phyloP scores from a whole-genome alignment of 2,329 filamentous ascomycete species.

The Fusarium protoensiforme region DNA sequence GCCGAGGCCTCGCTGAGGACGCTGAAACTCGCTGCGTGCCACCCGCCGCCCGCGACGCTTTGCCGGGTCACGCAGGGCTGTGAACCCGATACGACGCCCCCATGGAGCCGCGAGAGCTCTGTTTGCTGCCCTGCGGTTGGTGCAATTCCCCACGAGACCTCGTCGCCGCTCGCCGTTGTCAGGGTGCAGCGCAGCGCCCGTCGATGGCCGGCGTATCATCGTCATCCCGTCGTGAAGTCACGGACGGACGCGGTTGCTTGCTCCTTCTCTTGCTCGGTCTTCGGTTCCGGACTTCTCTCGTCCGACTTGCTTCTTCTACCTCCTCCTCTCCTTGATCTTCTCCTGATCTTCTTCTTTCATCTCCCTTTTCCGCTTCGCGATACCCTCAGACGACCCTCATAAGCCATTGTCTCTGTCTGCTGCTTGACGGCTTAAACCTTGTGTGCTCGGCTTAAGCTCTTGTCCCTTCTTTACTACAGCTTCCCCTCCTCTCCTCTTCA shows the following conservation, averaged over 20 bases:
- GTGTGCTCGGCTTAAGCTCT: slow-evolving; percentile 24
- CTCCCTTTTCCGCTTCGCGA: slow-evolving; percentile 21
- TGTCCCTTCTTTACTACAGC: slow-evolving; percentile 13
- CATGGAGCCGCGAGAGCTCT: slow-evolving; percentile 19
- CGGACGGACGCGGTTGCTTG: slow-evolving; percentile 26
- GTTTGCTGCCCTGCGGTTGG: slow-evolving; percentile 24
- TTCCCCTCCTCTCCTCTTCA: slow-evolving; percentile 16
- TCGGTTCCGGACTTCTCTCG: slow-evolving; percentile 29
- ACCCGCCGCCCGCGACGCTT: background rate
- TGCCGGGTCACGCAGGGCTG: slow-evolving; percentile 37
- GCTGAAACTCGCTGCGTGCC: background rate
- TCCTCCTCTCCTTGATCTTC: slow-evolving; percentile 10
- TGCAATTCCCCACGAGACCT: slow-evolving; percentile 33
- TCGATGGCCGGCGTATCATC: slow-evolving; percentile 40
- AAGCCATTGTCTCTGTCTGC: slow-evolving; percentile 3
- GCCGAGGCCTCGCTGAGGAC: background rate
- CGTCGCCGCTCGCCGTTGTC: slow-evolving; percentile 16
- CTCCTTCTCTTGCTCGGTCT: slow-evolving; percentile 20
- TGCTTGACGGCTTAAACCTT: slow-evolving; percentile 26
- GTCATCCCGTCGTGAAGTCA: slow-evolving; percentile 37
- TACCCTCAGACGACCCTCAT: slow-evolving; percentile 33
- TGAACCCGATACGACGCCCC: slow-evolving; percentile 33
- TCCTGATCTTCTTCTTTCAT: slow-evolving; percentile 16
- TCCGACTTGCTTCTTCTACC: slow-evolving; percentile 26
- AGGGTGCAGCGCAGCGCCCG: slow-evolving; percentile 32